Evolutionary conservation across 768 basidiomycete species (phyloP), one percentile per base, ranked within the genome.

Genomic region (Gautieria morchelliformis): DNA sequence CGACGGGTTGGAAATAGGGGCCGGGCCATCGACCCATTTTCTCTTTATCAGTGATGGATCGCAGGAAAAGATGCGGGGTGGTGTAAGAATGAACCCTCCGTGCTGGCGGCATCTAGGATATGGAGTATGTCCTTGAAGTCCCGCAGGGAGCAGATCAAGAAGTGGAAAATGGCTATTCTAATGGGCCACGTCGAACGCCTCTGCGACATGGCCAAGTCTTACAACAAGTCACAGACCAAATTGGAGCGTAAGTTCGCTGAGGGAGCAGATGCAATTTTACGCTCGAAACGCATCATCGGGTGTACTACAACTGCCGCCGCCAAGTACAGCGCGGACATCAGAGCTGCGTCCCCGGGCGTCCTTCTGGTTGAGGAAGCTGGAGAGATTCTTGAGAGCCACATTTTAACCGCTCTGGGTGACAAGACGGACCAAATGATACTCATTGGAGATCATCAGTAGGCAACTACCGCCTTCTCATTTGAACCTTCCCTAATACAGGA

Each of bases 371-470:
- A 87, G 62, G 85, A 87, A 66, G 85, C 85, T 0, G 85, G 85
- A 6, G 85, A 87, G 62, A 85, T 86, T 45, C 65, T 87, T 1
- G 85, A 86, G 63, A 82, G 80, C 56, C 85, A 87, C 61, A 68
- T 84, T 39, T 60, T 87, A 40, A 83, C 83, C 0, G 78, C 85
- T 0, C 67, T 87, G 4, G 75, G 76, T 0, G 57, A 58, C 1
- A 57, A 70, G 0, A 78, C 78, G 0, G 66, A 69, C 4, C 82
- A 85, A 32, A 64, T 86, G 53, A 79, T 87, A 61, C 70, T 87
- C 5, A 87, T 87, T 32, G 85, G 85, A 0, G 85, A 87, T 62
- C 85, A 87, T 66, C 80, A 86, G 85, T 85, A 68, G 14, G 79
- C 67, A 47, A n/a, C 27, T n/a, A 5, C 24, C 15, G 8, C 1